Base-by-base conservation (phyloP, 1,284 basidiomycete genomes). In the Heterobasidion parviporum region DNA sequence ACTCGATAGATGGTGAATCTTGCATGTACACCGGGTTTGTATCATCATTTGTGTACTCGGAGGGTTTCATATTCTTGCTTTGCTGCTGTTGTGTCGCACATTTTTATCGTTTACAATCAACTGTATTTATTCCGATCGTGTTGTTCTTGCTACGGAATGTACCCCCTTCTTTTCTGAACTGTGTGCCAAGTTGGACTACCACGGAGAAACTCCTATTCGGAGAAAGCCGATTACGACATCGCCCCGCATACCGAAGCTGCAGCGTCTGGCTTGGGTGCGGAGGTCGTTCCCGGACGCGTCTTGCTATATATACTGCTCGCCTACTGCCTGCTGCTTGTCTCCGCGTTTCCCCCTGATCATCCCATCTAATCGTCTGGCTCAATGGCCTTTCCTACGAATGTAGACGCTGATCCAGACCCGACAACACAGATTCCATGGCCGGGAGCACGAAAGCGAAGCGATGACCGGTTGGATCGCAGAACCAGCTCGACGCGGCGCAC, bases 391-490 rank as follows among this genome's bases (percentile, higher is more conserved):
- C 77, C 81, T 53, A 73, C 80, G 59, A 72, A 75, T 62, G 72
- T 74, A 16, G 81, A 84, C 65, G 72, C 76, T 16, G 83, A 87
- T 67, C 79, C 83, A 10, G 79, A 89, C 66, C 83, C 85, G 10
- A 87, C 85, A 1, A 84, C 81, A 9, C 87, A 88, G 67, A 82
- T 89, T 53, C 68, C 87, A 44, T 90, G 87, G 87, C 88, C 87
- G 41, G 56, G 56, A 2, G 57, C 60, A 20, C 76, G 79, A 43
- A 74, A 62, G 53, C 46, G 61, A 50, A 53, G 51, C 2, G 56
- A 58, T 14, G 59, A 35, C 16, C 32, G 41, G 15, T 5, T 20
- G 16, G 52, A 46, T 26, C 26, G 26, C 44, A 15, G 52, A 32
- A 46, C 12, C 14, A 18, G 43, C 18, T 20, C 41, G 36, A 26